A percentile compares a stretch with the other conserved stretches of the same genome.
Evolutionary conservation across 2,329 filamentous ascomycete species (phyloP).

Genomic region (Colletotrichum camelliae): DNA sequence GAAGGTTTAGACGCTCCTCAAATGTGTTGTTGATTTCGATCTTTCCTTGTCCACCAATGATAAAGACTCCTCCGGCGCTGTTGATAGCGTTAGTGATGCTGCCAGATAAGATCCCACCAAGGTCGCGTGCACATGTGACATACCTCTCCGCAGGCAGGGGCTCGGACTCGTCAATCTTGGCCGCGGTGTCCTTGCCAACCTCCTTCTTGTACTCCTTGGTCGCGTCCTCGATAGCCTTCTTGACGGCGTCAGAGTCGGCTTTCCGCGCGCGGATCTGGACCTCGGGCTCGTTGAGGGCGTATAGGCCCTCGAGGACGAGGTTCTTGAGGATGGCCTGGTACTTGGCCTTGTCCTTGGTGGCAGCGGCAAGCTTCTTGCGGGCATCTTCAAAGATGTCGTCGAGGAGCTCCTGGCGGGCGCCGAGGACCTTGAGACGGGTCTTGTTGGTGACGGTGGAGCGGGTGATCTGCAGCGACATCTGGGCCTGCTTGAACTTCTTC

Average conservation of each 20-base stretch:
- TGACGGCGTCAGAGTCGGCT: slow-evolving; percentile 76
- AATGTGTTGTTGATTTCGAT: slow-evolving; percentile 99
- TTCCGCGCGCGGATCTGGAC: slow-evolving; percentile 78
- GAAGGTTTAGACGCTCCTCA: slow-evolving; percentile 84
- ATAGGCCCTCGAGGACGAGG: slow-evolving; percentile 87
- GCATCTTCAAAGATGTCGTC: slow-evolving; percentile 88
- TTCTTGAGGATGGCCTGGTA: slow-evolving; percentile 81
- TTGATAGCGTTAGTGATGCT: slow-evolving; percentile 39
- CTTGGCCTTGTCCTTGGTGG: slow-evolving; percentile 72
- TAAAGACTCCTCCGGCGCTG: slow-evolving; percentile 82
- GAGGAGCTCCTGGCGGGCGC: slow-evolving; percentile 86
- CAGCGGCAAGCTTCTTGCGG: slow-evolving; percentile 69
- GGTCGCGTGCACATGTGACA: slow-evolving; percentile 42
- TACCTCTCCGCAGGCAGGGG: slow-evolving; percentile 83
- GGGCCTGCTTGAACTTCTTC: slow-evolving; percentile 99
- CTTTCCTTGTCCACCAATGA: slow-evolving; percentile 85
- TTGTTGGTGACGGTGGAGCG: slow-evolving; percentile 96
- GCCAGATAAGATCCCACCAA: neutral
- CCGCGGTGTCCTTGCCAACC: slow-evolving; percentile 70
- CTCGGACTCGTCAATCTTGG: slow-evolving; percentile 79
- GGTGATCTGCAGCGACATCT: slow-evolving; percentile 98
- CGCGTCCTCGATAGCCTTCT: slow-evolving; percentile 80
- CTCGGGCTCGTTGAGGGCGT: slow-evolving; percentile 83
- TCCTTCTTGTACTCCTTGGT: slow-evolving; percentile 84
- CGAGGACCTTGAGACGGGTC: slow-evolving; percentile 87